Base-by-base conservation (phyloP, 805 yeast genomes). In the Starmerella lactis-condensi region DNA sequence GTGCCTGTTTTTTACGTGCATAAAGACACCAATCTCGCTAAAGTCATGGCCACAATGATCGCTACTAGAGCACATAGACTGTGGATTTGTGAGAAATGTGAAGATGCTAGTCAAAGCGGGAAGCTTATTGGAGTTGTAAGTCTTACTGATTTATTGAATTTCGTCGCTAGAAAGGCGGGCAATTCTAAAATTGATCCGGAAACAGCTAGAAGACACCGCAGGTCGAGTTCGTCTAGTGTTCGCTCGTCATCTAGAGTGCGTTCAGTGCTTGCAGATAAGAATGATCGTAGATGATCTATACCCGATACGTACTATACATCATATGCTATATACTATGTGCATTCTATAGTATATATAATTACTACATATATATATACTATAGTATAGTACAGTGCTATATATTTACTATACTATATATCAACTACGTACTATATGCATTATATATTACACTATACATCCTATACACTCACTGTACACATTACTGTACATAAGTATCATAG, bases 1-100 rank as follows among this genome's bases (percentile, higher is more conserved):
- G 85, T 75, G 62, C 98, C 98, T 12, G 85, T 89, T 24, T 85
- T 85, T 64, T 93, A 85, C 52, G 94, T 85, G 17, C 74, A 78
- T 39, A 68, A 70, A 38, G 64, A 66, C 24, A 70, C 91, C 7
- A 72, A 89, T 0, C 62, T 89, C 30, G 92, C 81, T 21, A 67
- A 93, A 52, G 81, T 91, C 6, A 66, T 89, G 47, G 96, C 96
- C 21, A 85, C 89, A 52, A 61, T 85, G 43, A 96, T 85, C 10
- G 96, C 98, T 5, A 85, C 98, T 1, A 74, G 75, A 52, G 69
- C 93, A 2, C 98, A 85, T 56, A 66, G 98, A 51, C 44, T 57
- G 46, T 46, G 61, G 58, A 53, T 58, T 24, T 58, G 57, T 14
- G 57, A 55, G 37, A 37, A 48, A 6, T 31, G 45, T 6, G 40